A percentile compares a stretch with the other conserved stretches of the same genome.
These are phyloP conservation scores for Botryotinia globosa DNA, from an alignment of 2,329 filamentous ascomycete species.

Conservation along the genomic window DNA sequence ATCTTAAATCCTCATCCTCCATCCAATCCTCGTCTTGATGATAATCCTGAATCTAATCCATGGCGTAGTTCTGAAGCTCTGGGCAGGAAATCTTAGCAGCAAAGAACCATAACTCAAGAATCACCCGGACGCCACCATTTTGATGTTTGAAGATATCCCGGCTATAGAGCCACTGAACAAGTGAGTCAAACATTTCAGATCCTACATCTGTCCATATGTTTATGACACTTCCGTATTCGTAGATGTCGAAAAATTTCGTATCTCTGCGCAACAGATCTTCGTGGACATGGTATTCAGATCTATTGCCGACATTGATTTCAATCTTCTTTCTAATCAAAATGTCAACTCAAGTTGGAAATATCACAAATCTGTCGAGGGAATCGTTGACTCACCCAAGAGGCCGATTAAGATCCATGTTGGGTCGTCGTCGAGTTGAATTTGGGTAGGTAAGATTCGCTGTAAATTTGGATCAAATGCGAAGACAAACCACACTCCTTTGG, in stretches of 20 bases:
- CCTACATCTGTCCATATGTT: background rate
- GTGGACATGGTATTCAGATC: background rate
- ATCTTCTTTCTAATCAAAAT: background rate
- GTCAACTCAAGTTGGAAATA: background rate
- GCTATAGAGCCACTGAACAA: background rate
- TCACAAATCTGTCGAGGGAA: background rate
- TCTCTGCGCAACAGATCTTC: background rate
- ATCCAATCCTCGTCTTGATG: background rate
- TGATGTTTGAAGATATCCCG: background rate
- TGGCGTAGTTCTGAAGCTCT: background rate
- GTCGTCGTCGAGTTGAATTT: background rate
- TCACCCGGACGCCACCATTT: background rate
- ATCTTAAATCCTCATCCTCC: background rate
- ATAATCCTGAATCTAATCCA: background rate
- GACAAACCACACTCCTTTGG: background rate
- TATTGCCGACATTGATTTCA: background rate
- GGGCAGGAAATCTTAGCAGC: background rate
- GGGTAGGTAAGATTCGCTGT: background rate
- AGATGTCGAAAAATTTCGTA: background rate
- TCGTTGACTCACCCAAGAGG: background rate
- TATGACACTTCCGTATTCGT: accelerated
- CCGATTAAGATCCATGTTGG: background rate
- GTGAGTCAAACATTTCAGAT: background rate
- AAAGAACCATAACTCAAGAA: slow-evolving; percentile 2
- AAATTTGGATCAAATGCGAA: background rate